Conservation (phyloP, 2,329 filamentous ascomycete genomes). For the Trichoderma semiorbis region DNA sequence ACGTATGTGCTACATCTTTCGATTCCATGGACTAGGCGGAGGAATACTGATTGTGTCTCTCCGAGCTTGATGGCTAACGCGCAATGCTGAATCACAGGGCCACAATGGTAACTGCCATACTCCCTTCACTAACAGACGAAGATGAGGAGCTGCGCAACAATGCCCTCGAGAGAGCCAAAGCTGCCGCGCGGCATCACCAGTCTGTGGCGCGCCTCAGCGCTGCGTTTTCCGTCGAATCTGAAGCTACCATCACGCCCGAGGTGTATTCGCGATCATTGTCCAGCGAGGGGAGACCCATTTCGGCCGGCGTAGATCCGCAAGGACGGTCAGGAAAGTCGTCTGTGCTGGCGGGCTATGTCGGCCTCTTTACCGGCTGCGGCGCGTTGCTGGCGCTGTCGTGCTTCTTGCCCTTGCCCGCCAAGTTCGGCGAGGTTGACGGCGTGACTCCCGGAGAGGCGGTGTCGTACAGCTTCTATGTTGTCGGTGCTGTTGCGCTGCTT, state of each 20-base stretch:
- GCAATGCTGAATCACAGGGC: constrained; percentile 43
- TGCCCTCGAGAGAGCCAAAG: constrained; percentile 32
- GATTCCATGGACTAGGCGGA: not conserved
- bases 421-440: constrained; percentile 68
- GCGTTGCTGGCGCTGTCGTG: constrained; percentile 77
- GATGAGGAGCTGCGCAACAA: constrained; percentile 30
- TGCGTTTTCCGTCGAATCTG: constrained; percentile 67
- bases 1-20: constrained; percentile 51
- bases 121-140: constrained; percentile 67
- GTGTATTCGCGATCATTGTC: constrained; percentile 44
- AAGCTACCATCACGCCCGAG: constrained; percentile 70
- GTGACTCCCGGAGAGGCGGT: constrained; percentile 72
- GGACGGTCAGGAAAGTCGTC: constrained; percentile 46
- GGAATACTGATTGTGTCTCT: not conserved
- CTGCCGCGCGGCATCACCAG: constrained; percentile 32
- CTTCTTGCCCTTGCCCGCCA: constrained; percentile 83
- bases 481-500: constrained; percentile 66
- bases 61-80: not conserved
- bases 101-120: constrained; percentile 95
- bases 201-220: constrained; percentile 50
- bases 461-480: constrained; percentile 81
- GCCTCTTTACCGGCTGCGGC: constrained; percentile 87
- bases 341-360: constrained; percentile 80
- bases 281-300: constrained; percentile 25
- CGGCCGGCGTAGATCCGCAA: constrained; percentile 24